Evolutionary conservation across 225 moss, liverwort and hornwort species (phyloP).

Genomic region (Polytrichum formosum): DNA sequence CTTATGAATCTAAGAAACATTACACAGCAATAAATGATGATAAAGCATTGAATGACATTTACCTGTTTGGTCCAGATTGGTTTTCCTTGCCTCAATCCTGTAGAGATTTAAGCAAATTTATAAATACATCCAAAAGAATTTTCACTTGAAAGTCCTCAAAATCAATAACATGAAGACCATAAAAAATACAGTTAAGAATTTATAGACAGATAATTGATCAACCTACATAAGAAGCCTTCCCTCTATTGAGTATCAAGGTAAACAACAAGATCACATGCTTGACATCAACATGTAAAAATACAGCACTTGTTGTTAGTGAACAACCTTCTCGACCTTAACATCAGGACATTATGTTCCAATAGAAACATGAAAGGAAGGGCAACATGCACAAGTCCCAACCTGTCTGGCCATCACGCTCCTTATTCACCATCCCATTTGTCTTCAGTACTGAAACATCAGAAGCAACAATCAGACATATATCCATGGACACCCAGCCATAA

Average conservation of each 20-base stretch:
- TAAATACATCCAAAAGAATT: neutral
- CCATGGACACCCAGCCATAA: too few species aligned
- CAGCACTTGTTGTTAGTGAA: too few species aligned
- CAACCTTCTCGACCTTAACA: too few species aligned
- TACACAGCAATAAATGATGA: neutral
- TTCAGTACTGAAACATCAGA: slow-evolving; percentile 23
- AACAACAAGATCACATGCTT: neutral
- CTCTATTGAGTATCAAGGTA: slow-evolving; percentile 1
- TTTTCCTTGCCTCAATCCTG: slow-evolving; percentile 46
- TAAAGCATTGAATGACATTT: neutral
- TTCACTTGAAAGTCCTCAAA: neutral
- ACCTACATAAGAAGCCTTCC: neutral
- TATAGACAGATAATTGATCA: neutral
- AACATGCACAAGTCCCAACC: slow-evolving; percentile 6
- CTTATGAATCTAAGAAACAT: neutral
- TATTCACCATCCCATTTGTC: slow-evolving; percentile 24
- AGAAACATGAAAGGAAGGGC: neutral
- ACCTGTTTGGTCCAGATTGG: slow-evolving; percentile 51
- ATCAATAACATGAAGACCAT: neutral
- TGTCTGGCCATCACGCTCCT: slow-evolving; percentile 28
- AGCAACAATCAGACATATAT: neutral
- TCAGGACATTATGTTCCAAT: neutral
- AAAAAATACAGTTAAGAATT: neutral
- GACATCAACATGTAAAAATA: too few species aligned
- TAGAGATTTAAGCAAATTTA: neutral